Evolutionary conservation across 805 yeast genomes (phyloP).

Genomic region (Scheffersomyces stipitis): DNA sequence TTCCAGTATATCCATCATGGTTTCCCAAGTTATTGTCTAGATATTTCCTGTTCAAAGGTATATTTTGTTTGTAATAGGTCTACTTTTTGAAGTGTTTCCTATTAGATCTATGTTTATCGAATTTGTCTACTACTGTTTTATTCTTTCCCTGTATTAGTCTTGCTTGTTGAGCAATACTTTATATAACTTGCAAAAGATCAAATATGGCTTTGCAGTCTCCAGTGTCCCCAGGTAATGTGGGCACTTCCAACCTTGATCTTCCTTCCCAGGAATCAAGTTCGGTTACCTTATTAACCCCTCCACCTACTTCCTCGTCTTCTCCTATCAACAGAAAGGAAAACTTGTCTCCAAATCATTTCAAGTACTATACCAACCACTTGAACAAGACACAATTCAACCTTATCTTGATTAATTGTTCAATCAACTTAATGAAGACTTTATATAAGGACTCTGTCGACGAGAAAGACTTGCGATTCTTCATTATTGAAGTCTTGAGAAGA

Average conservation of each 20-base stretch:
- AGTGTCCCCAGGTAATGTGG: conserved; percentile 1
- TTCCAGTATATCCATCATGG: neutral
- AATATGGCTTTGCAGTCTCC: conserved; percentile 6
- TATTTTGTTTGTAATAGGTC: no score
- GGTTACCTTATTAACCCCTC: conserved; percentile 12
- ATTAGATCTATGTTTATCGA: neutral
- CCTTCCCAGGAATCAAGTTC: neutral
- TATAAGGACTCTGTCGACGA: conserved; percentile 15
- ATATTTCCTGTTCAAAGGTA: no score
- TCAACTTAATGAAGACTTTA: conserved; percentile 35
- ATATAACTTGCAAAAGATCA: no score
- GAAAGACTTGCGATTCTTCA: conserved; percentile 25
- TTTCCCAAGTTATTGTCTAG: neutral
- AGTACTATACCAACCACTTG: conserved; percentile 39
- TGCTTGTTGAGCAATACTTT: no score
- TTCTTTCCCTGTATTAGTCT: no score
- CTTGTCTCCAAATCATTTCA: conserved; percentile 35
- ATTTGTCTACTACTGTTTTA: no score
- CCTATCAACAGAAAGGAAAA: conserved; percentile 8
- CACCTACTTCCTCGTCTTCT: conserved; percentile 15
- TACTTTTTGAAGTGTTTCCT: neutral
- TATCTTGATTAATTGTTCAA: conserved; percentile 35
- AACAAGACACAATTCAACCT: conserved; percentile 42
- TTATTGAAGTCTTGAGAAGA: conserved; percentile 45
- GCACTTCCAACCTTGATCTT: neutral